Conservation (phyloP, 2,329 filamentous ascomycete species). For the Fusarium euwallaceae region DNA sequence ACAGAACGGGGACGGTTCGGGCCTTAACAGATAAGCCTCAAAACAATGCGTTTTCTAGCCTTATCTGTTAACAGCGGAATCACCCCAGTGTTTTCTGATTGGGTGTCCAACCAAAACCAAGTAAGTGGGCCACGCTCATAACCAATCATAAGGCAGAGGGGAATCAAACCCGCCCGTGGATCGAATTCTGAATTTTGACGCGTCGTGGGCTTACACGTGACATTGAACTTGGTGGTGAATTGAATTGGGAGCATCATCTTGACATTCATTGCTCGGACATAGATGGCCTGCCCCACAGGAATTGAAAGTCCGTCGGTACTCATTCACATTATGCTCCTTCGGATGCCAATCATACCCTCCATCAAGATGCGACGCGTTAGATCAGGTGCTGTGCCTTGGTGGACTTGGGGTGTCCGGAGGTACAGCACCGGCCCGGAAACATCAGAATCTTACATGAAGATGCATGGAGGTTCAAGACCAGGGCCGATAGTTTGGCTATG, state of each 20-base stretch:
- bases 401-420: not conserved
- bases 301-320: not conserved
- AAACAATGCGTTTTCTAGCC: rapidly evolving
- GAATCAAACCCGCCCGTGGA: not conserved
- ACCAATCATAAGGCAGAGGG: not conserved
- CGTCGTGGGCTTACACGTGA: not conserved
- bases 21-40: not conserved
- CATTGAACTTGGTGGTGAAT: not conserved
- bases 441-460: not conserved
- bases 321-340: not conserved
- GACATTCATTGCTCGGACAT: not conserved
- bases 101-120: not conserved
- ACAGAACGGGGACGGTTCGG: rapidly evolving
- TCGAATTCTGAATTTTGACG: not conserved
- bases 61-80: not conserved
- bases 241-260: not conserved
- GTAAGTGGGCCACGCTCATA: rapidly evolving
- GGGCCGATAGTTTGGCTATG: too few species aligned
- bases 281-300: not conserved
- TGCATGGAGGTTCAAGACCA: not conserved
- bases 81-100: not conserved
- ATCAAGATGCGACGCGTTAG: not conserved
- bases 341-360: not conserved
- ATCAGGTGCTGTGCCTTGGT: not conserved
- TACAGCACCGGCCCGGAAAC: not conserved